Base-by-base conservation (phyloP, 2,329 filamentous ascomycete genomes). In the Arthrobotrys musiformis region DNA sequence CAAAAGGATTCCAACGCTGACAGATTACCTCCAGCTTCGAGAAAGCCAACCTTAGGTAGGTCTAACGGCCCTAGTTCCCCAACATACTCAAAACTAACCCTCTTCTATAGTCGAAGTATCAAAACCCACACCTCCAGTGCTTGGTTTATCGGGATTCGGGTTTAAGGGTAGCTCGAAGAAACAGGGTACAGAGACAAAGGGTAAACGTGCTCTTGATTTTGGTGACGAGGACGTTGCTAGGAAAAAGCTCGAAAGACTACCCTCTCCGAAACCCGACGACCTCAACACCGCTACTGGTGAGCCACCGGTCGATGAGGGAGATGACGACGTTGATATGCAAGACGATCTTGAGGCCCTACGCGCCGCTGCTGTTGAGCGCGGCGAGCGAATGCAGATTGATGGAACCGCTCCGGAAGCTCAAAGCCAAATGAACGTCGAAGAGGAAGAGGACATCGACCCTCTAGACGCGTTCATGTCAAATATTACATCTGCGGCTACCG, bases 401-500 rank as follows among this genome's bases (percentile, higher is more conserved):
- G 78, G 42, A 22, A 46, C 64, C 28, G 33, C 17, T 19, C 17
- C 74, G 1, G 66, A 79, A 15, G 44, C 58, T 26, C 44, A 33
- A 22, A 81, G 85, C 54, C 80, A 82, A 61, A 52, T 58, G 30
- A 37, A 19, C n/a, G 60, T 76, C 30, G 83, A 85, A 33, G 87
- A 89, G 69, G 90, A 93, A 67, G 92, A 93, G 52, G 89, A 92
- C 33, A 85, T 95, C 37, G 95, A 99, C 83, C 93, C 95, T 6
- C 86, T 99, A 40, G 95, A 99, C 85, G 94, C 93, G n/a, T 99
- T 96, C 85, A 99, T 99, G 95, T 86, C 87, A 67, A 83, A 87
- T 37, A 77, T 77, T 33, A 52, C 44, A n/a, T 70, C 73, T 2
- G 48, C 40, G 74, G 72, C 78, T 70, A 81, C 79, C n/a, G 76